A percentile compares a stretch with the other conserved stretches of the same genome.
These are phyloP conservation scores for Tolypocladium nubicola DNA, from an alignment of 2,329 filamentous ascomycete species.

Conservation along the genomic window DNA sequence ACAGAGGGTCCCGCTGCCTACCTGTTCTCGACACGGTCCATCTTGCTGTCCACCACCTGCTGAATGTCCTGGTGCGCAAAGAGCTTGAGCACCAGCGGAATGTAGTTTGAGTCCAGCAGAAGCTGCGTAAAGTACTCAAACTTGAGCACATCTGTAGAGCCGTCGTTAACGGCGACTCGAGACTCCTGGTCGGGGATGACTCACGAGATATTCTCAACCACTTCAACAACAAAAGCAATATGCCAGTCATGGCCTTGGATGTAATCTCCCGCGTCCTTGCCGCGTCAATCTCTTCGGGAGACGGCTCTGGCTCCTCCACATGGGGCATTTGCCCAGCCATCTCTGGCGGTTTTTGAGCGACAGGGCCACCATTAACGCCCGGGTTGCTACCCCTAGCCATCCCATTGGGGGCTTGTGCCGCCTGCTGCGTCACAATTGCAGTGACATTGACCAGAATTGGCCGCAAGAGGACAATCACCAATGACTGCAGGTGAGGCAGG, in stretches of 20 bases:
- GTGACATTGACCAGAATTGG: conserved; percentile 81
- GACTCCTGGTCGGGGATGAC: conserved; percentile 18
- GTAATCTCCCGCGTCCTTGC: conserved; percentile 77
- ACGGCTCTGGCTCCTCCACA: conserved; percentile 34
- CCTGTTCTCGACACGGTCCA: conserved; percentile 74
- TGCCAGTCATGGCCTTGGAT: conserved; percentile 83
- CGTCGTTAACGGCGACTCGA: conserved; percentile 7
- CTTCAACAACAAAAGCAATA: conserved; percentile 78
- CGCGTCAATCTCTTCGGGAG: conserved; percentile 70
- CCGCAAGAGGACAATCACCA: conserved; percentile 87
- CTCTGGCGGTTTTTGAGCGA: conserved; percentile 18
- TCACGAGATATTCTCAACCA: conserved; percentile 93
- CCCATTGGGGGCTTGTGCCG: conserved; percentile 32
- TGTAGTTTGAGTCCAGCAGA: conserved; percentile 86
- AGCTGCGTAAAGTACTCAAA: conserved; percentile 94
- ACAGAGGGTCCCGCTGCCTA: conserved; percentile 23
- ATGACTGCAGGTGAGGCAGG: conserved; percentile 78
- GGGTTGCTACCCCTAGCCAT: conserved; percentile 26
- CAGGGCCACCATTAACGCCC: conserved; percentile 28
- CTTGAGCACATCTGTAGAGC: conserved; percentile 69
- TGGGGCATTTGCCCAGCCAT: conserved; percentile 18
- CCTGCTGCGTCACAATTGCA: conserved; percentile 60
- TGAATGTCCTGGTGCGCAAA: conserved; percentile 93
- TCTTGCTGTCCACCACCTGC: conserved; percentile 74
- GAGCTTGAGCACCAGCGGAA: conserved; percentile 84